Base-by-base conservation (phyloP, 495 filamentous ascomycete genomes). In the Darksidea phi region DNA sequence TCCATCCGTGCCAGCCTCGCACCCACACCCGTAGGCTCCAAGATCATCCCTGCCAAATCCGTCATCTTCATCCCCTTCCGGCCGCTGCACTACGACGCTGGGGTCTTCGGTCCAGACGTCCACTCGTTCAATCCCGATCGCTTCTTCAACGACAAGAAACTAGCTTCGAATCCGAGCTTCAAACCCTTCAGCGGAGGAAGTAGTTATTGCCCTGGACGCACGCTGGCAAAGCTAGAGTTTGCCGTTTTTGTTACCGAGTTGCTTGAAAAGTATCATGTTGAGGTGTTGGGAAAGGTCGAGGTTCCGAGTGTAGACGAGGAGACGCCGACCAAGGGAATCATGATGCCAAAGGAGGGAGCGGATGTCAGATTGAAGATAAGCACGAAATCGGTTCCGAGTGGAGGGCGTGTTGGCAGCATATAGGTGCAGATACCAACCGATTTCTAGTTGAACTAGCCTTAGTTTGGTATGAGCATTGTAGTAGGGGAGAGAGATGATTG, bases 301-400 rank as follows among this genome's bases (percentile, higher is more conserved):
- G 63, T 67, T 54, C 64, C 64, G 13, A 37, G 34, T 21, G 37
- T 63, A 24, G 49, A 67, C 25, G 54, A 37, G 10, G 49, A 32
- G 17, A 64, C 25, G n/a, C 64, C 64, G 10, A 24, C 48, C 12
- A 21, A 54, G 48, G 57, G 62, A 8, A 26, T 65, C 1, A 65
- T 41, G 25, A 54, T 48, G 17, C 56, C 62, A 2, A 42, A 32
- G n/a, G 50, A 60, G 21, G 48, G 48, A 57, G 8, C 8, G 20
- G 43, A 48, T 17, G 43, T 48, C 6, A 48, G 13, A 17, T n/a
- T 48, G 15, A 48, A 18, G 6, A 45, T 34, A 8, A 38, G 36
- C 7, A 38, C 8, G 36, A 38, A n/a, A n/a, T n/a, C n/a, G n/a
- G n/a, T n/a, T n/a, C n/a, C n/a, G n/a, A n/a, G n/a, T n/a, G n/a